phyloP scores from a whole-genome alignment of 768 basidiomycete genomes.

The Trametes meyenii region DNA sequence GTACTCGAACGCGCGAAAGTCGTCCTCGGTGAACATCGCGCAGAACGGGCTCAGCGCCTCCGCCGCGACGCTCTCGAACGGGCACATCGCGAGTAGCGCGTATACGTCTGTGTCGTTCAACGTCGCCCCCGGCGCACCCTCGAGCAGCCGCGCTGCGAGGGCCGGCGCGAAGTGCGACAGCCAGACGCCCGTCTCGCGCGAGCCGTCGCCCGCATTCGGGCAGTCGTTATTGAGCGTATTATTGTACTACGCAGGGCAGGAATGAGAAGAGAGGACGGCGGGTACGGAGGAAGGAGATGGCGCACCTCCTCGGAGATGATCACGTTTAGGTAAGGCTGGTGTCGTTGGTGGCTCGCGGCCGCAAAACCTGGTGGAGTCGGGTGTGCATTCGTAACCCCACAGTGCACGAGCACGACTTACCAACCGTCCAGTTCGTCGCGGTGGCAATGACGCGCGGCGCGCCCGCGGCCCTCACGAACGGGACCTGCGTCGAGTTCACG shows the following conservation, averaged over 20 bases:
- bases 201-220: constrained; percentile 44
- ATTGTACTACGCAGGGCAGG: constrained; percentile 40
- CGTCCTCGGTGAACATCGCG: constrained; percentile 60
- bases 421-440: constrained; percentile 70
- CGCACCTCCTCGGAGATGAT: constrained; percentile 59
- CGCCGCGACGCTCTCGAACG: constrained; percentile 73
- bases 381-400: too few species aligned
- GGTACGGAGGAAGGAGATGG: not conserved
- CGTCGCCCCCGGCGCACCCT: constrained; percentile 61
- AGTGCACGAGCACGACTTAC: too few species aligned
- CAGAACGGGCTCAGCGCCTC: constrained; percentile 67
- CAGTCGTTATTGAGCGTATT: constrained; percentile 72
- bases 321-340: constrained; percentile 54
- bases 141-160: constrained; percentile 62
- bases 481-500: constrained; percentile 46
- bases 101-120: constrained; percentile 57
- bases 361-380: constrained; percentile 49
- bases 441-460: constrained; percentile 64
- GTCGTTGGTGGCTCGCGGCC: constrained; percentile 47
- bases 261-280: not conserved
- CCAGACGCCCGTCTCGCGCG: constrained; percentile 58
- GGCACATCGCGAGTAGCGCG: constrained; percentile 71
- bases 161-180: constrained; percentile 53
- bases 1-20: constrained; percentile 73
- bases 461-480: constrained; percentile 56